Evolutionary conservation across 768 basidiomycete genomes (phyloP), one percentile per base, ranked within the genome.

Genomic region (Phlegmacium glaucopus): DNA sequence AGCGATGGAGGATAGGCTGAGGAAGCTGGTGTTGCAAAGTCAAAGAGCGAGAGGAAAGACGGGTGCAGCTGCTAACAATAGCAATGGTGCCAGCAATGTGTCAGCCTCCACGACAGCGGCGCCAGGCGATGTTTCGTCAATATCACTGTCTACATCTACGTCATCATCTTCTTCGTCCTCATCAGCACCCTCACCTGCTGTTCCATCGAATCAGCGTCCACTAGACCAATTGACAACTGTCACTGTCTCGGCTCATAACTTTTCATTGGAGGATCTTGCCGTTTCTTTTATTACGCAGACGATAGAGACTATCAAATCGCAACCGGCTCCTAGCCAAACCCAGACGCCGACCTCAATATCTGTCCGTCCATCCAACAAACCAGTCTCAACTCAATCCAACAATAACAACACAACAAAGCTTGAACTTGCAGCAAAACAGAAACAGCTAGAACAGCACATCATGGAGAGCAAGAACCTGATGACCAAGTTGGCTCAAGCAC

Each of bases 271-370:
- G 32, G 75, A 79, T 40, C 63, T 83, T 28, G 80, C 80, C 1
- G 68, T 72, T 40, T 78, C 78, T 0, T 79, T 83, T 53, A 82
- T 83, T 48, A 70, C 74, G 0, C 76, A 81, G 62, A 72, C 79
- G 12, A 77, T 82, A 32, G 72, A 78, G 60, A 70, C 69, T 9
- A 59, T 67, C 37, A 67, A 71, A 45, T 61, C 70, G 5, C 58
- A 56, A 46, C 17, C 53, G 28, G 29, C 44, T 16, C 36, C 38
- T 15, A 37, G 43, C n/a, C 29, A 48, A 9, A 13, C 41, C 26
- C 39, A 30, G 6, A 39, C n/a, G 28, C 16, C 49, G 8, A 12
- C 45, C 9, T 13, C 49, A 28, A 38, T 48, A 22, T 36, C 51
- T 8, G n/a, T n/a, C n/a, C n/a, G n/a, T n/a, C n/a, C n/a, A n/a